A percentile compares a stretch with the other conserved stretches of the same genome.
These are phyloP conservation scores for Saprolegnia diclina DNA, from an alignment of 352 stramenopile species.

Conservation along the genomic window DNA sequence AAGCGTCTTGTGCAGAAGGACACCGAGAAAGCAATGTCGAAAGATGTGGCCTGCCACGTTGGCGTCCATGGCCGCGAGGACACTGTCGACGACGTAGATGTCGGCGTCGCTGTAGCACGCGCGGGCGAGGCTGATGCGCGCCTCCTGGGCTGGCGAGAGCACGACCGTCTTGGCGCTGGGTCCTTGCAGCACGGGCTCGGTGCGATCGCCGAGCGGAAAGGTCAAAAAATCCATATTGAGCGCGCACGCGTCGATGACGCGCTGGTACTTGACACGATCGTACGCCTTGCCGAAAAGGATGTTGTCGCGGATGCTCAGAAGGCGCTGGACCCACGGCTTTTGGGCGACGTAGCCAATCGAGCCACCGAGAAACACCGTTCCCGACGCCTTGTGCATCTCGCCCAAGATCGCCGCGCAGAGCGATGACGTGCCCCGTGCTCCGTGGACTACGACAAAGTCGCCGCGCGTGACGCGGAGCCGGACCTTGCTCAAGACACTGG, in stretches of 20 bases:
- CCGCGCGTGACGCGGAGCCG: constrained; percentile 17
- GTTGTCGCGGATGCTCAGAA: constrained; percentile 67
- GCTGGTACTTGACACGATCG: constrained; percentile 49
- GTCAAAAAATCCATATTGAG: constrained; percentile 28
- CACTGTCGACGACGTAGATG: constrained; percentile 26
- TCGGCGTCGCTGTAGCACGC: constrained; percentile 28
- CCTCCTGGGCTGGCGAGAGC: constrained; percentile 10
- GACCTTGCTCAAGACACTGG: neutral
- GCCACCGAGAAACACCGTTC: constrained; percentile 35
- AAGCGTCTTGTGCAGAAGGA: constrained; percentile 52
- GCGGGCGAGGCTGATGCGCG: constrained; percentile 17
- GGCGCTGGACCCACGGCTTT: constrained; percentile 68
- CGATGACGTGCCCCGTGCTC: constrained; percentile 22
- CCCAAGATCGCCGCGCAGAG: constrained; percentile 23
- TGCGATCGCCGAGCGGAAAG: constrained; percentile 59
- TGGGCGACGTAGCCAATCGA: constrained; percentile 32
- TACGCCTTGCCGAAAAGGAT: constrained; percentile 76
- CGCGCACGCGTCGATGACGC: constrained; percentile 29
- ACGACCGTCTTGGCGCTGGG: constrained; percentile 33
- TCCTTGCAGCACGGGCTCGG: constrained; percentile 24
- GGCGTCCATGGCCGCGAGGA: constrained; percentile 71
- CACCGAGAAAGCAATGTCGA: constrained; percentile 55
- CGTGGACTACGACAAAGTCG: constrained; percentile 22
- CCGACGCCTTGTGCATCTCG: constrained; percentile 25
- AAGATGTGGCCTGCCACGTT: constrained; percentile 87